Base-by-base conservation (phyloP, 1,139 yeast genomes). In the Kurtzmaniella quercitrusa region DNA sequence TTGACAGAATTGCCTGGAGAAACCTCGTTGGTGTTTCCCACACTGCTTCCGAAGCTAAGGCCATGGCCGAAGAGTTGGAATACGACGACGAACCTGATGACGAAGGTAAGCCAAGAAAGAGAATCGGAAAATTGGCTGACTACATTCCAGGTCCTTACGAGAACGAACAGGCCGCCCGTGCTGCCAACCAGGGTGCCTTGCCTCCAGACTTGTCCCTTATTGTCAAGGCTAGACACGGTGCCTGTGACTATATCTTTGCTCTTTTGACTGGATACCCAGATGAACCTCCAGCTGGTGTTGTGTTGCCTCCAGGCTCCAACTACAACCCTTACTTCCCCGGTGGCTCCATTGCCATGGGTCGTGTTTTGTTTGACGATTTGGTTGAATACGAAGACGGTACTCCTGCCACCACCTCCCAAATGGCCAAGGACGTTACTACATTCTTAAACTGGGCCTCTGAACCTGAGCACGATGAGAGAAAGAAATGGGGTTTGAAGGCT, bases 271-370 rank as follows among this genome's bases (percentile, higher is more conserved):
- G 99, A 64, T 93, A 93, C 77, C 98, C 98, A 59, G 98, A 93
- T 45, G 98, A 93, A 51, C 86, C 96, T 47, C 99, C 99, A 54
- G 98, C 97, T 37, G 99, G 99, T 75, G 96, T 89, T 51, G 78
- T 70, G 43, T 78, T 93, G 62, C 94, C 98, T 48, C 86, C 88
- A 50, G 98, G 98, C 52, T 70, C 95, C 52, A 93, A 91, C 82
- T 94, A 93, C 76, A 94, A 94, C 80, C 98, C 98, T 64, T 93
- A 93, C 79, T 93, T 93, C 96, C 98, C 99, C 63, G 98, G 98
- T 74, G 98, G 98, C 56, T 79, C 97, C 41, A 91, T 93, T 77
- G 98, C 97, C 62, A 93, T 93, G 98, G 98, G 89, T 65, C 87
- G 98, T 76, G 98, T 91, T 49, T 79, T 93, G 70, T 93, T 90